Evolutionary conservation across 768 basidiomycete genomes (phyloP).

Genomic region (Leucocoprinus birnbaumii): DNA sequence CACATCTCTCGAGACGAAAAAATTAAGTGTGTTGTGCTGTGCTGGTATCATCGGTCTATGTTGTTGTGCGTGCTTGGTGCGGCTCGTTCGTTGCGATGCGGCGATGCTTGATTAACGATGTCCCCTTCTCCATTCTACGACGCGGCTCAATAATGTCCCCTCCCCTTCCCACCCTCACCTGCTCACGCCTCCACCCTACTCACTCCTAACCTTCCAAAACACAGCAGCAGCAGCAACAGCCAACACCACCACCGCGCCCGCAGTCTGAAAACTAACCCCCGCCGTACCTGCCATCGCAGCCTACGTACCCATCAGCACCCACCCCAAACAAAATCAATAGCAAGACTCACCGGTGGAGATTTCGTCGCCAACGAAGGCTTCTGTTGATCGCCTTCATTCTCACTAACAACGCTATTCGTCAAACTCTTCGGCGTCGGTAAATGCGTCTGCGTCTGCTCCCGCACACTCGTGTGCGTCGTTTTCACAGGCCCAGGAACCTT

Average conservation of each 20-base stretch:
- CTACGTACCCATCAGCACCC: conserved; percentile 12
- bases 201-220: conserved; percentile 59
- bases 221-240: conserved; percentile 71
- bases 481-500: conserved; percentile 17
- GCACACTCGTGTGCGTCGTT: not conserved
- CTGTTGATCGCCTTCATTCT: not conserved
- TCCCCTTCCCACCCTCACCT: not conserved
- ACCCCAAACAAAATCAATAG: conserved; percentile 9
- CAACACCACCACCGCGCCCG: conserved; percentile 62
- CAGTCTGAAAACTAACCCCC: conserved; percentile 46
- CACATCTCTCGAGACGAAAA: too few species aligned
- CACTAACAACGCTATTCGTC: not conserved
- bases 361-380: not conserved
- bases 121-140: too few species aligned
- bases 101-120: too few species aligned
- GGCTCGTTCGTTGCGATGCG: too few species aligned
- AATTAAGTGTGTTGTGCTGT: too few species aligned
- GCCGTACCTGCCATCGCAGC: too few species aligned
- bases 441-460: not conserved
- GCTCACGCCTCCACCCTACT: not conserved
- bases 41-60: too few species aligned
- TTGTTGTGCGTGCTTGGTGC: too few species aligned
- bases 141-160: too few species aligned
- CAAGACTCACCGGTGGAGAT: conserved; percentile 1
- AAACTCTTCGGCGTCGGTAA: not conserved